A percentile compares a stretch with the other conserved stretches of the same genome.
Evolutionary conservation across 2,329 filamentous ascomycete genomes (phyloP).

Genomic region (Leptodontidium sp.): DNA sequence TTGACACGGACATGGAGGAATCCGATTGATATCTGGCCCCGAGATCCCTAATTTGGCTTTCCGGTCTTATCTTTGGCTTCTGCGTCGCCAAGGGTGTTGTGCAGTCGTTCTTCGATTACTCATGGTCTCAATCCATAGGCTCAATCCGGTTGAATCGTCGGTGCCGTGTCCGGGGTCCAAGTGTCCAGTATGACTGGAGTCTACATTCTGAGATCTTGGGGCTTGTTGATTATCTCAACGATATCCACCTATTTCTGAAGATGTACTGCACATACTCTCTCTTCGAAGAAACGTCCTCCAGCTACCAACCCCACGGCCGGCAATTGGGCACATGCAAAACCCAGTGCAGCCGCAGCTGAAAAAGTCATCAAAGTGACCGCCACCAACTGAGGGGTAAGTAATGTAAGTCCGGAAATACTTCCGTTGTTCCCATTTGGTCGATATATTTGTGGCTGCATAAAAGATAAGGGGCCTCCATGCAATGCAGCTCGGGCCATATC

Average conservation of each 20-base stretch:
- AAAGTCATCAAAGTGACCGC: neutral
- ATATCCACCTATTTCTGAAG: too few species aligned
- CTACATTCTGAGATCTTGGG: too few species aligned
- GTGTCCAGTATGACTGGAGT: too few species aligned
- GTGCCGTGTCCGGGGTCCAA: too few species aligned
- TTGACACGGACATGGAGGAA: neutral
- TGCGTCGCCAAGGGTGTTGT: neutral
- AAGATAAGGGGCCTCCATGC: slow-evolving; percentile 2
- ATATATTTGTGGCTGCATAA: neutral
- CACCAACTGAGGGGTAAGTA: neutral
- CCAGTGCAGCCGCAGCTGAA: neutral
- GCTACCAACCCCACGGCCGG: neutral
- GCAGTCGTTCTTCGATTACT: neutral
- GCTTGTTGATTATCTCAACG: too few species aligned
- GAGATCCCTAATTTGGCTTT: neutral
- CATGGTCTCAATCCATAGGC: too few species aligned
- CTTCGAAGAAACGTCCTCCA: too few species aligned
- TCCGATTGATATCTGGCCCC: neutral
- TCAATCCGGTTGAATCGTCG: too few species aligned
- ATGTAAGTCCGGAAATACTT: neutral
- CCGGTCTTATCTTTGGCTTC: neutral
- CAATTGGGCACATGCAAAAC: neutral
- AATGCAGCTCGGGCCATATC: neutral
- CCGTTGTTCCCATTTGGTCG: neutral
- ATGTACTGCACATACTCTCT: too few species aligned